A percentile compares a stretch with the other conserved stretches of the same genome.
Conservation (phyloP, 139 green algal genomes). For the Auxenochlorella protothecoides region DNA sequence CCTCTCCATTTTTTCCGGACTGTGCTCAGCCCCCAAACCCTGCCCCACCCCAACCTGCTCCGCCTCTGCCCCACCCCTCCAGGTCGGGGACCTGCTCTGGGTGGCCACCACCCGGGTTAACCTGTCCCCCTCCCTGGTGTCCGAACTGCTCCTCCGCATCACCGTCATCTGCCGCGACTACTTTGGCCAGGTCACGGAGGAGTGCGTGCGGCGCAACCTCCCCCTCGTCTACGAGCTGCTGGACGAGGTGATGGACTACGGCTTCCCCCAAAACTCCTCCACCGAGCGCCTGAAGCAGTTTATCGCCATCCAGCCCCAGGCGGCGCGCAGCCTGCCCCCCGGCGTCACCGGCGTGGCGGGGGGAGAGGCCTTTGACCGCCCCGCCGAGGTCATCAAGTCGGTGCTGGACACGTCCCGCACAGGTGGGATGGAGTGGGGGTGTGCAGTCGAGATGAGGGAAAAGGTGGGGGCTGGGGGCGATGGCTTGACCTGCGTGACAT, state of each 20-base stretch:
- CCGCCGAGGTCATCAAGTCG: conserved; percentile 75
- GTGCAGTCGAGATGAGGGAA: no score
- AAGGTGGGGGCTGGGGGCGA: no score
- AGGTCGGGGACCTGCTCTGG: conserved; percentile 70
- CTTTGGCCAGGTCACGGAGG: conserved; percentile 79
- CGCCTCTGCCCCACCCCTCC: no score
- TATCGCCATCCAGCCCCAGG: conserved; percentile 79
- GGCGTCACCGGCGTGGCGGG: neutral
- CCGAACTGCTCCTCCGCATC: conserved; percentile 86
- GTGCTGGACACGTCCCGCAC: conserved; percentile 73
- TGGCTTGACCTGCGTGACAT: no score
- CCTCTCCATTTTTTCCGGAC: no score
- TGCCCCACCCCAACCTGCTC: neutral
- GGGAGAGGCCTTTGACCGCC: conserved; percentile 18
- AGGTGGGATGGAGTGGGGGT: neutral
- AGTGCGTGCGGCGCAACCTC: conserved; percentile 91
- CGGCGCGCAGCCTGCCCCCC: no score
- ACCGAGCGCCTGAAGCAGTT: conserved; percentile 88
- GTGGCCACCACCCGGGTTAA: conserved; percentile 85
- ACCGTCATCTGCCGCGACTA: conserved; percentile 81
- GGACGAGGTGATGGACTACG: conserved; percentile 88
- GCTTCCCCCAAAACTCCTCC: conserved; percentile 72
- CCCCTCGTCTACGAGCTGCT: conserved; percentile 95
- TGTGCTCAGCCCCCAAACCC: neutral
- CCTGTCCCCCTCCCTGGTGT: conserved; percentile 72